Conservation (phyloP, 2,329 filamentous ascomycete genomes). For the Cordyceps farinosa region DNA sequence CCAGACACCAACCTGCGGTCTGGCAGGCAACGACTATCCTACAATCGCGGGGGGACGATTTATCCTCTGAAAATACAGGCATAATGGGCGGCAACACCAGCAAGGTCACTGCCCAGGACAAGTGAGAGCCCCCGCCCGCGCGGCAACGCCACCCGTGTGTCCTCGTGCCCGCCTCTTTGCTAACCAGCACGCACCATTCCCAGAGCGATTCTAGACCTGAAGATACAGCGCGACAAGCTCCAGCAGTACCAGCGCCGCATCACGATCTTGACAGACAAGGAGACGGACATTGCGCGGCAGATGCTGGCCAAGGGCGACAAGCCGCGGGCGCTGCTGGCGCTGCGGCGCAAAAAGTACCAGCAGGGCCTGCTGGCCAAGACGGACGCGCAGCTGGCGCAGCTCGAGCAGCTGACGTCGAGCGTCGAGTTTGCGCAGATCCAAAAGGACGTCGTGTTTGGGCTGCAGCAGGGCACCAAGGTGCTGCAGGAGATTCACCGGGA, state of each 20-base stretch:
- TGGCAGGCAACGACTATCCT: not conserved
- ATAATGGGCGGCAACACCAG: slow-evolving; percentile 55
- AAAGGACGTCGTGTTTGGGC: slow-evolving; percentile 89
- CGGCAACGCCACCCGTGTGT: slow-evolving; percentile 16
- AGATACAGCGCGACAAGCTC: slow-evolving; percentile 94
- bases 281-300: slow-evolving; percentile 80
- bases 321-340: slow-evolving; percentile 74
- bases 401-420: slow-evolving; percentile 81
- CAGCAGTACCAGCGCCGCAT: slow-evolving; percentile 95
- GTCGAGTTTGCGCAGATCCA: slow-evolving; percentile 97
- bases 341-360: slow-evolving; percentile 96
- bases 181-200: slow-evolving; percentile 6
- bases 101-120: slow-evolving; percentile 72
- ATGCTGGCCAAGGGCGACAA: slow-evolving; percentile 80
- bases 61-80: not conserved
- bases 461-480: slow-evolving; percentile 88
- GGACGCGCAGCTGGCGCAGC: slow-evolving; percentile 86
- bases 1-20: not conserved
- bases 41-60: not conserved
- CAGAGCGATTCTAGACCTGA: slow-evolving; percentile 96
- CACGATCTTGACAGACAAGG: slow-evolving; percentile 76
- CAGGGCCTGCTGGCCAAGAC: slow-evolving; percentile 85
- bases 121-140: slow-evolving; percentile 50
- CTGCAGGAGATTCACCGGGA: slow-evolving; percentile 88
- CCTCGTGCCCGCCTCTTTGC: slow-evolving; percentile 10